Evolutionary conservation across 2,329 filamentous ascomycete species (phyloP).

Genomic region (Ilyonectria mors-panacis): DNA sequence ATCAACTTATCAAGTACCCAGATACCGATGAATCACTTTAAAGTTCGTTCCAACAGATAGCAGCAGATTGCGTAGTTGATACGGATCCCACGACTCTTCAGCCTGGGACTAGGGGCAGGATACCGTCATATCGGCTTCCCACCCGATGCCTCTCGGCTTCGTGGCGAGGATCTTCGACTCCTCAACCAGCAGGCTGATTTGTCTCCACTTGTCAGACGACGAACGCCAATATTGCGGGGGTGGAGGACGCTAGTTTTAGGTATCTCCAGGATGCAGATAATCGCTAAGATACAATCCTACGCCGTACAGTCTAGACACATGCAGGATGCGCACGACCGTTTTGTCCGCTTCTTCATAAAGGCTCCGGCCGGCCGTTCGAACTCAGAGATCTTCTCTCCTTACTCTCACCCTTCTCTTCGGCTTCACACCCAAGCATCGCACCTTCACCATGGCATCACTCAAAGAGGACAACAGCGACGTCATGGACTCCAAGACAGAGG

Average conservation of each 20-base stretch:
- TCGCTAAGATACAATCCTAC: neutral
- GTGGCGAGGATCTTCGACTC: neutral
- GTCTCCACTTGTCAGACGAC: neutral
- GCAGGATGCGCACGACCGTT: neutral
- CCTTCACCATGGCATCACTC: slow-evolving; percentile 19
- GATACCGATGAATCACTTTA: neutral
- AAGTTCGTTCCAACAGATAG: neutral
- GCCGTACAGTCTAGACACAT: neutral
- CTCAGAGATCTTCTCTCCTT: neutral
- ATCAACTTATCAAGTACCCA: too few relatives aligned
- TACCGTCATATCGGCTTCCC: neutral
- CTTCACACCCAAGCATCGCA: neutral
- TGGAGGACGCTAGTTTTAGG: neutral
- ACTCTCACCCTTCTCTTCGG: neutral
- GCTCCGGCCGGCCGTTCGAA: neutral
- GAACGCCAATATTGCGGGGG: neutral
- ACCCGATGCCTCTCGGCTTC: neutral
- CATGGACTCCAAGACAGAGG: slow-evolving; percentile 27
- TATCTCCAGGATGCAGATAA: neutral
- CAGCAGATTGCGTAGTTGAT: neutral
- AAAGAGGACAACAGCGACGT: slow-evolving; percentile 26
- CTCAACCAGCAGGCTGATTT: neutral
- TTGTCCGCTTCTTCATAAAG: neutral
- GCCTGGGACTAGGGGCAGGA: neutral
- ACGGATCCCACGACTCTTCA: neutral